Conservation (phyloP, 257 asterid genomes). For the Solanum okadae region DNA sequence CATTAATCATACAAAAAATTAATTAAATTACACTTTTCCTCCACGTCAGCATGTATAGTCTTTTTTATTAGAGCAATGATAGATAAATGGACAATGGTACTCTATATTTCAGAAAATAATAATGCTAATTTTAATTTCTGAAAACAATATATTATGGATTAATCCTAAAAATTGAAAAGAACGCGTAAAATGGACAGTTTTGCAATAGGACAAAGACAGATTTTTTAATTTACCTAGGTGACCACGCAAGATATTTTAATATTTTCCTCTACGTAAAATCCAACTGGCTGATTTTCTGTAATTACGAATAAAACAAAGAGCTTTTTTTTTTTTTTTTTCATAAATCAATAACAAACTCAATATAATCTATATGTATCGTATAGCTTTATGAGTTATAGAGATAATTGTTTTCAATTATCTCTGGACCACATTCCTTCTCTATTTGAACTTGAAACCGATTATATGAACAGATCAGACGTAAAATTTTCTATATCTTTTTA, state of each 20-base stretch:
- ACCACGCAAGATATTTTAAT: background rate
- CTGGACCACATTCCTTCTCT: rapidly evolving
- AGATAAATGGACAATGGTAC: background rate
- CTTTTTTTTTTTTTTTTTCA: background rate
- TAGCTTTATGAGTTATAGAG: background rate
- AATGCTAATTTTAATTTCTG: background rate
- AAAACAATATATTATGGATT: background rate
- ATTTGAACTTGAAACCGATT: rapidly evolving
- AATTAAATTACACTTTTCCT: background rate
- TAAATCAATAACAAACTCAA: no score
- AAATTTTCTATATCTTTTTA: background rate
- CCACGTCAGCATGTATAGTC: background rate
- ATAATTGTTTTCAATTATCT: no score
- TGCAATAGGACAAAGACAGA: background rate
- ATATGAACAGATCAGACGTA: background rate
- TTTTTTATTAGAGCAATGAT: background rate
- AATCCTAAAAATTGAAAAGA: background rate
- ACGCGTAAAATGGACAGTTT: background rate
- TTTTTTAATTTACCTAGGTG: background rate
- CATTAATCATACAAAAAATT: background rate
- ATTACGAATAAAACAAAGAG: background rate
- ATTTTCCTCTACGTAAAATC: background rate
- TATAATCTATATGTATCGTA: background rate
- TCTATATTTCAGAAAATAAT: background rate
- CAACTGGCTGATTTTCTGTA: background rate